Evolutionary conservation across 176 grass and related monocot species (phyloP).

Genomic region (Lolium multiflorum): DNA sequence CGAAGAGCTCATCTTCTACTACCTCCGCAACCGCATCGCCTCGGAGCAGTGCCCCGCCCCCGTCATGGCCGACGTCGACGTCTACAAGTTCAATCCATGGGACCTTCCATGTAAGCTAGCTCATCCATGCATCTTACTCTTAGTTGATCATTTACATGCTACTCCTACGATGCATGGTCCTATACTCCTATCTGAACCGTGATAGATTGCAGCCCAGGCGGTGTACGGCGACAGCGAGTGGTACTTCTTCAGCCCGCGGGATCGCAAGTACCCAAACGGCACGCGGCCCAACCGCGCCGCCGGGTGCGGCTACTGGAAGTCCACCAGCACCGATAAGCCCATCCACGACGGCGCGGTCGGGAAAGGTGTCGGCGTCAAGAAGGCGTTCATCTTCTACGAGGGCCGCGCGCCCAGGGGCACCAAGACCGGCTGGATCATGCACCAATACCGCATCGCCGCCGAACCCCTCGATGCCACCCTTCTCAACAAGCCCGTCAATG

Average conservation of each 20-base stretch:
- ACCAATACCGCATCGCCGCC: slow-evolving; percentile 66
- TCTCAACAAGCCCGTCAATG: slow-evolving; percentile 54
- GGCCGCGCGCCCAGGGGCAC: slow-evolving; percentile 75
- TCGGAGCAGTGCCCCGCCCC: slow-evolving; percentile 36
- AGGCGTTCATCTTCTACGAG: slow-evolving; percentile 88
- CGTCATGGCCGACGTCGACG: neutral
- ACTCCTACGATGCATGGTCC: no score
- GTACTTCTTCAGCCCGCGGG: slow-evolving; percentile 79
- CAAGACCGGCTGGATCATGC: slow-evolving; percentile 92
- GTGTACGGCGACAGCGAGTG: slow-evolving; percentile 61
- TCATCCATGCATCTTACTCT: no score
- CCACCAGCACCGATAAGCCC: slow-evolving; percentile 73
- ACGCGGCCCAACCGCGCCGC: slow-evolving; percentile 63
- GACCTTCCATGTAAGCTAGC: neutral
- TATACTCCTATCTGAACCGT: no score
- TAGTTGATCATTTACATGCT: no score
- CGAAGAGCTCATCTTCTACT: slow-evolving; percentile 93
- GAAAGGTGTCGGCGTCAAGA: slow-evolving; percentile 66
- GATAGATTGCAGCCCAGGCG: no score
- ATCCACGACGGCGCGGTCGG: slow-evolving; percentile 6
- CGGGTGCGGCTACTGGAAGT: slow-evolving; percentile 69
- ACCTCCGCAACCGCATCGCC: slow-evolving; percentile 73
- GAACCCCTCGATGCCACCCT: slow-evolving; percentile 9
- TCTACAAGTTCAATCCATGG: slow-evolving; percentile 1
- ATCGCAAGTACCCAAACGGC: slow-evolving; percentile 78